phyloP scores from a whole-genome alignment of 805 yeast species.

The Wickerhamomyces hampshirensis region DNA sequence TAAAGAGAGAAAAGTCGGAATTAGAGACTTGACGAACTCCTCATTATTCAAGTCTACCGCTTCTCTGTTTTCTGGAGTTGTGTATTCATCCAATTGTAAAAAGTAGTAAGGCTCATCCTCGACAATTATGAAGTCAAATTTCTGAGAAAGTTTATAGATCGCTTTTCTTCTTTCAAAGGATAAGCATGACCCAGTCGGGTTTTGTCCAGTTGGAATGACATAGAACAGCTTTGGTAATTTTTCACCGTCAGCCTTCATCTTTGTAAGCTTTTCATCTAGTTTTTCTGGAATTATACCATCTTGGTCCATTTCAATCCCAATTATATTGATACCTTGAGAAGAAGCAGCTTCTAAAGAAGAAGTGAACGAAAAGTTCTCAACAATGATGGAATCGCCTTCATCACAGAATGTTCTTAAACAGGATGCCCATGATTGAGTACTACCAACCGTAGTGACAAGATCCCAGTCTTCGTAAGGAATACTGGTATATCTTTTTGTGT shows the following conservation, averaged over 20 bases:
- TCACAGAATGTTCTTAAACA: conserved; percentile 44
- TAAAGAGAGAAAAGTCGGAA: conserved; percentile 66
- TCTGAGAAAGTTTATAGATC: conserved; percentile 47
- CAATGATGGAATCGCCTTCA: conserved; percentile 47
- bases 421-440: conserved; percentile 49
- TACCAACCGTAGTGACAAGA: conserved; percentile 40
- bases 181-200: conserved; percentile 57
- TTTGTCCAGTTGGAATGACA: conserved; percentile 3
- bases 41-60: conserved; percentile 26
- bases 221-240: conserved; percentile 49
- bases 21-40: conserved; percentile 61
- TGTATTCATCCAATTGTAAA: conserved; percentile 32
- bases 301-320: conserved; percentile 32
- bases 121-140: conserved; percentile 51
- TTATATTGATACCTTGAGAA: conserved; percentile 42
- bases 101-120: conserved; percentile 70
- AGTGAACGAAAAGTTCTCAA: conserved; percentile 62
- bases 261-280: conserved; percentile 42
- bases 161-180: conserved; percentile 40
- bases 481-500: conserved; percentile 33
- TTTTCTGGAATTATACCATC: conserved; percentile 45
- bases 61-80: conserved; percentile 33
- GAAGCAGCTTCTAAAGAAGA: conserved; percentile 42
- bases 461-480: conserved; percentile 44
- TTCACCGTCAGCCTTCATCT: conserved; percentile 26